These are phyloP conservation scores for Phialophora expanda DNA, from an alignment of 2,329 filamentous ascomycete species.

Conservation along the genomic window DNA sequence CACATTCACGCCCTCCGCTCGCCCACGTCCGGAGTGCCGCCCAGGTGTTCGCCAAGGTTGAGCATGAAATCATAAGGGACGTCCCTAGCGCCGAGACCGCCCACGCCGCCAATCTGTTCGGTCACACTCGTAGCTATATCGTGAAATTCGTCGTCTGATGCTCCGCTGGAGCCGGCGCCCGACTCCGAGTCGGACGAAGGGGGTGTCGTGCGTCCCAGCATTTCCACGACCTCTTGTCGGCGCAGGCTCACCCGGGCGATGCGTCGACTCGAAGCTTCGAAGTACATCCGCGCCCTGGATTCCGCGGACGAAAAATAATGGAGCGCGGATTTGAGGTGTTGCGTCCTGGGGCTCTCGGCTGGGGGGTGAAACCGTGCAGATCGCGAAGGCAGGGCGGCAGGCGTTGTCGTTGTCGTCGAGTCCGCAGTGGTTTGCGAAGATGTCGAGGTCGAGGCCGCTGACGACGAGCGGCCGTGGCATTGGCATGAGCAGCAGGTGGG, in stretches of 20 bases:
- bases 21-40: background rate
- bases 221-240: constrained; percentile 5
- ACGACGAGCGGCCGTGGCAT: background rate
- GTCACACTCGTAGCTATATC: background rate
- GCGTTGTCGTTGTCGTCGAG: background rate
- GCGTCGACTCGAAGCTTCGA: constrained; percentile 19
- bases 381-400: background rate
- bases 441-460: background rate
- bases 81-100: background rate
- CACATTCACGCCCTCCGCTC: background rate
- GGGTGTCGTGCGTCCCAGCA: constrained; percentile 7
- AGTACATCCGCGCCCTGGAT: constrained; percentile 15
- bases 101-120: background rate
- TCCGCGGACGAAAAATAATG: constrained; percentile 13
- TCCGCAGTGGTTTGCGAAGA: background rate
- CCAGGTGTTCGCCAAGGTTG: background rate
- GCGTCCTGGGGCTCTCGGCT: background rate
- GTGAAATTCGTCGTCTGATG: background rate
- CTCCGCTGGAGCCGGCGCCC: background rate
- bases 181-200: constrained; percentile 2
- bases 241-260: constrained; percentile 13
- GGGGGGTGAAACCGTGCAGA: background rate
- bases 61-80: background rate
- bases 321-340: background rate
- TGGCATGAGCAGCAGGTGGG: background rate